phyloP scores from a whole-genome alignment of 306 rosid species.

The Alnus glutinosa region DNA sequence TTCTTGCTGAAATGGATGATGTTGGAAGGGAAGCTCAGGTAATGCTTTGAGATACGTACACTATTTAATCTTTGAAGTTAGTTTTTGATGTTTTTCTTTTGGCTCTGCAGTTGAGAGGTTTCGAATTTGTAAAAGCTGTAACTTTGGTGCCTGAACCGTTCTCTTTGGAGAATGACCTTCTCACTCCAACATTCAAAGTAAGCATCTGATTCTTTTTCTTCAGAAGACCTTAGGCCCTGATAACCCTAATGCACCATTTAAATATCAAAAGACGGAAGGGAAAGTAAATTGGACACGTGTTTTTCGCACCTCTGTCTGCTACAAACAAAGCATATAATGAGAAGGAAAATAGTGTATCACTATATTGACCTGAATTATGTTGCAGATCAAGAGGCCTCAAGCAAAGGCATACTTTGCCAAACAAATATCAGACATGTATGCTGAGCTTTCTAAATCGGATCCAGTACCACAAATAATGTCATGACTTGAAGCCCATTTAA shows the following conservation, averaged over 20 bases:
- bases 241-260: background rate
- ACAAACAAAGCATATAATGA: background rate
- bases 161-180: slow-evolving; percentile 80
- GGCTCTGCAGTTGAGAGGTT: slow-evolving; percentile 80
- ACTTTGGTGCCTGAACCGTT: slow-evolving; percentile 80
- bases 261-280: background rate
- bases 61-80: background rate
- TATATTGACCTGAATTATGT: background rate
- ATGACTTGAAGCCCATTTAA: background rate
- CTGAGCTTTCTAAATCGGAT: slow-evolving; percentile 60
- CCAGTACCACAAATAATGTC: background rate
- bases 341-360: background rate
- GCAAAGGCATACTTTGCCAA: slow-evolving; percentile 74
- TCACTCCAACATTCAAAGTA: slow-evolving; percentile 96
- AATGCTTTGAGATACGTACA: slow-evolving; percentile 1
- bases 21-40: slow-evolving; percentile 84
- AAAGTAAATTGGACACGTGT: background rate
- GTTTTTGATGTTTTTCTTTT: background rate
- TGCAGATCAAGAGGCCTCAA: slow-evolving; percentile 91
- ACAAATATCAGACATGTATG: slow-evolving; percentile 74
- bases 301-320: background rate
- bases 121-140: slow-evolving; percentile 82
- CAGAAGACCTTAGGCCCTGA: background rate
- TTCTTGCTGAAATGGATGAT: slow-evolving; percentile 87
- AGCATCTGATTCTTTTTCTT: slow-evolving; percentile 18